A percentile compares a stretch with the other conserved stretches of the same genome.
Conservation (phyloP, 768 basidiomycete species). For the Cantharellus anzutake region DNA sequence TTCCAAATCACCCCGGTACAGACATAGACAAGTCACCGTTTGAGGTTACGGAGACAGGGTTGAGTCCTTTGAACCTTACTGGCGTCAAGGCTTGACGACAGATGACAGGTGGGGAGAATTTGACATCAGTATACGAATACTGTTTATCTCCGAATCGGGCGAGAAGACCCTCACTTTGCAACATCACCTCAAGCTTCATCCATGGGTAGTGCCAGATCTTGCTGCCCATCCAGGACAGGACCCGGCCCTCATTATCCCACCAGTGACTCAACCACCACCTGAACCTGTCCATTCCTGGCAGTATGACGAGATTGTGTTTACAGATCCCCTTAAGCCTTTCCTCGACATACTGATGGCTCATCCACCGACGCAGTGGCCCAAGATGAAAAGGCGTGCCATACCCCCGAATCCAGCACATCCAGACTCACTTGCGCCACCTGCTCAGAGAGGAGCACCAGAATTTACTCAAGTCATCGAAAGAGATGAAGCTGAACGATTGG, state of each 20-base stretch:
- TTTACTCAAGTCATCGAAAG: slow-evolving; percentile 73
- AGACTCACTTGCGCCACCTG: slow-evolving; percentile 35
- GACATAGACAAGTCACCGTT: slow-evolving; percentile 88
- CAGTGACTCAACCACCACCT: slow-evolving; percentile 21
- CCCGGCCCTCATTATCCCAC: slow-evolving; percentile 39
- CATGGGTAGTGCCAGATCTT: slow-evolving; percentile 30
- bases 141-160: slow-evolving; percentile 72
- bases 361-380: slow-evolving; percentile 68
- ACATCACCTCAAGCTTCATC: slow-evolving; percentile 91
- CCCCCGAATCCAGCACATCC: slow-evolving; percentile 55
- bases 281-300: slow-evolving; percentile 88
- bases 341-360: slow-evolving; percentile 62
- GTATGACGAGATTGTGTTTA: slow-evolving; percentile 95
- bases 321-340: slow-evolving; percentile 79
- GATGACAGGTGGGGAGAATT: slow-evolving; percentile 89
- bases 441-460: slow-evolving; percentile 47
- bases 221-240: slow-evolving; percentile 29
- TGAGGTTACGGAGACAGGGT: slow-evolving; percentile 92
- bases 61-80: slow-evolving; percentile 9
- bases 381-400: slow-evolving; percentile 35
- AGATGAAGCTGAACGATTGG: slow-evolving; percentile 65
- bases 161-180: slow-evolving; percentile 79
- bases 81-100: neutral
- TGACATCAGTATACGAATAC: slow-evolving; percentile 82
- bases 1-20: slow-evolving; percentile 17